Conservation (phyloP, 2,329 filamentous ascomycete genomes). For the Ploettnerulaceae sp. region DNA sequence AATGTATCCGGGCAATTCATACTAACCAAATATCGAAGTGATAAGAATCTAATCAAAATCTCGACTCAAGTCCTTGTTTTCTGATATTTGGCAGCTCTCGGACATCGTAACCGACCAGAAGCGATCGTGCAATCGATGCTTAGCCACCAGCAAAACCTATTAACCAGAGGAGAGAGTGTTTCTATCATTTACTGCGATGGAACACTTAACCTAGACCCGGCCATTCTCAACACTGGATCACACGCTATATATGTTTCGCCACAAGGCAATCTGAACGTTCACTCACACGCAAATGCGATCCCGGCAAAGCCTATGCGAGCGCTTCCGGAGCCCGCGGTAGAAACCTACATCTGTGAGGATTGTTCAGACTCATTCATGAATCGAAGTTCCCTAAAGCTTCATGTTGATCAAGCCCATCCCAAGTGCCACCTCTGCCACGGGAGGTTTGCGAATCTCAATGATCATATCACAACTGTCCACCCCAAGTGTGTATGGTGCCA, state of each 20-base stretch:
- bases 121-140: slow-evolving; percentile 5
- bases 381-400: background rate
- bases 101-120: background rate
- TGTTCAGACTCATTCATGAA: background rate
- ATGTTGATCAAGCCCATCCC: background rate
- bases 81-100: background rate
- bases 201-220: slow-evolving; percentile 1
- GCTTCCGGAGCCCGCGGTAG: background rate
- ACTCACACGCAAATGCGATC: background rate
- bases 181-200: slow-evolving; percentile 9
- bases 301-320: background rate
- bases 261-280: slow-evolving; percentile 1
- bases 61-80: background rate
- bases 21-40: background rate
- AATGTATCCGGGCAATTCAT: too few species aligned
- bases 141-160: slow-evolving; percentile 1
- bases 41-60: background rate
- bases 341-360: slow-evolving; percentile 1
- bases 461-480: background rate
- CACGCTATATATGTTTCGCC: slow-evolving; percentile 10
- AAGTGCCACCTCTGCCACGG: slow-evolving; percentile 2
- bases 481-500: slow-evolving; percentile 1
- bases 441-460: background rate
- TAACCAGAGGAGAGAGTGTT: slow-evolving; percentile 3
- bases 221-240: slow-evolving; percentile 5